Evolutionary conservation across 208 protist species (phyloP).

Genomic region (Acanthamoeba royreba): DNA sequence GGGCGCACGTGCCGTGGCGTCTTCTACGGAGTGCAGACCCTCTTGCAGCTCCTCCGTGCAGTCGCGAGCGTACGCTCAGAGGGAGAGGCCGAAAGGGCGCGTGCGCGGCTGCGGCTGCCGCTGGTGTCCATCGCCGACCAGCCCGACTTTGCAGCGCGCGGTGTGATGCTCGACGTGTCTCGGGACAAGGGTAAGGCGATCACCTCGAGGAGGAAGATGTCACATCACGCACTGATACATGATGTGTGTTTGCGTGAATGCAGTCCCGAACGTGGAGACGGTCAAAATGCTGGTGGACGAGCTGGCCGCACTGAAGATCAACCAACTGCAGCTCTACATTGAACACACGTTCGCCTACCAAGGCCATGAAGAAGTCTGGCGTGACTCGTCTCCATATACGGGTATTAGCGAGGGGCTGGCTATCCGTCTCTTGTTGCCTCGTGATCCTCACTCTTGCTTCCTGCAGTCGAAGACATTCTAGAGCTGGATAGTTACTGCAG

Average conservation of each 20-base stretch:
- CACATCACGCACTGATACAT: neutral
- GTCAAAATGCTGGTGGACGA: constrained; percentile 26
- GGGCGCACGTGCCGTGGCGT: neutral
- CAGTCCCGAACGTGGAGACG: constrained; percentile 25
- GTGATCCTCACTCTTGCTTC: no score
- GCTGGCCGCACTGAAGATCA: neutral
- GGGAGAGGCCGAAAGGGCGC: no score
- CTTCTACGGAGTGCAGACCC: constrained; percentile 14
- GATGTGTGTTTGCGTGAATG: neutral
- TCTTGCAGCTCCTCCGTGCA: neutral
- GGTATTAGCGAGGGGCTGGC: no score
- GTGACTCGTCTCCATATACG: neutral
- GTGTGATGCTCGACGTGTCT: constrained; percentile 34
- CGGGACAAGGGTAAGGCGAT: constrained; percentile 36
- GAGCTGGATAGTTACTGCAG: neutral
- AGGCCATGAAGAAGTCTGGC: constrained; percentile 25
- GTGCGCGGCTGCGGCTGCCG: neutral
- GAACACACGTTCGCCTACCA: constrained; percentile 18
- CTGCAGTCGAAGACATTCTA: neutral
- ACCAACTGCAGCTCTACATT: constrained; percentile 28
- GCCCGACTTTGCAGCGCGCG: constrained; percentile 2
- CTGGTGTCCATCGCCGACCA: constrained; percentile 11
- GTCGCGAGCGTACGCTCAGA: neutral
- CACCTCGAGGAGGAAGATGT: no score
- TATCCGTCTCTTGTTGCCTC: no score